phyloP scores from a whole-genome alignment of 306 rosid species.

The Trifolium repens region DNA sequence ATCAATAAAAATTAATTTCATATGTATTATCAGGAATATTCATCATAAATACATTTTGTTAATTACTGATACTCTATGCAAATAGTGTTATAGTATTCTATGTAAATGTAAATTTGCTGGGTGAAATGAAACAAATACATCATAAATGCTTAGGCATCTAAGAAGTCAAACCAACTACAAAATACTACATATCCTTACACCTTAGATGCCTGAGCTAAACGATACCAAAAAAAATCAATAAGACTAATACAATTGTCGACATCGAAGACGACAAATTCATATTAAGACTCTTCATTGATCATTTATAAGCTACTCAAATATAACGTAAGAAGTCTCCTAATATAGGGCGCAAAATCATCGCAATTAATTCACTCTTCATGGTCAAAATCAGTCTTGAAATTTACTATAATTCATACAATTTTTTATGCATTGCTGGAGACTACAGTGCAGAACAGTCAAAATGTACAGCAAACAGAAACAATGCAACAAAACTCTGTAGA shows the following conservation, averaged over 20 bases:
- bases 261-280: conserved; percentile 24
- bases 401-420: conserved; percentile 16
- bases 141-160: conserved; percentile 1
- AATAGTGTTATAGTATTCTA: not conserved
- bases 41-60: not conserved
- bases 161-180: conserved; percentile 13
- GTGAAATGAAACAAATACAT: conserved; percentile 28
- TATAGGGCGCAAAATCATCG: conserved; percentile 3
- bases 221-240: not conserved
- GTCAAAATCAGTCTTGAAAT: not conserved
- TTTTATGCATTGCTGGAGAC: not conserved
- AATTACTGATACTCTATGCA: not conserved
- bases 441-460: conserved; percentile 1
- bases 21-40: not conserved
- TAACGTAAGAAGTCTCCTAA: not conserved
- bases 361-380: not conserved
- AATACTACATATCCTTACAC: not conserved
- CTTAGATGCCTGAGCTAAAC: conserved; percentile 20
- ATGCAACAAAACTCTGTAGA: not conserved
- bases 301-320: not conserved
- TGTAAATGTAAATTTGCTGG: conserved; percentile 4
- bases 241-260: conserved; percentile 8
- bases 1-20: conserved; percentile 1
- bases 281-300: conserved; percentile 9
- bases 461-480: not conserved